phyloP scores from a whole-genome alignment of 768 basidiomycete genomes.

The Russula dissimulans region DNA sequence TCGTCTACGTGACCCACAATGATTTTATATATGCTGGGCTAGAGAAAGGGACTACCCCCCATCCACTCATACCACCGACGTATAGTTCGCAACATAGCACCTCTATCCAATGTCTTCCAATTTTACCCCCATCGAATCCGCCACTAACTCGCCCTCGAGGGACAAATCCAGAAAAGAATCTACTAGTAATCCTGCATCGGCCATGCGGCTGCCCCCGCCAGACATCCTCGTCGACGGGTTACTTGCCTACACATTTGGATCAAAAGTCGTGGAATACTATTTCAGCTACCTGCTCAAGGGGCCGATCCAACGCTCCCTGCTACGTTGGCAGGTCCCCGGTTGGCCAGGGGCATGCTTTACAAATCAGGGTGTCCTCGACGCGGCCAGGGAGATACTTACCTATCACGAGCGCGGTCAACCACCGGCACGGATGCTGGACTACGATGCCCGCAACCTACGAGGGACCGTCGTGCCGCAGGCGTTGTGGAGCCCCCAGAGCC shows the following conservation, averaged over 20 bases:
- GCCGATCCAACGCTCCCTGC: neutral
- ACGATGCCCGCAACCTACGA: neutral
- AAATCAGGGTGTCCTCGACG: neutral
- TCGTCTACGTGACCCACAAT: too few species aligned
- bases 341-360: slow-evolving; percentile 3
- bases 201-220: neutral
- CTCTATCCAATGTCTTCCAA: too few species aligned
- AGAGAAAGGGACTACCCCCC: neutral
- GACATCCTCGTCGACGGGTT: neutral
- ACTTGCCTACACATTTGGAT: neutral
- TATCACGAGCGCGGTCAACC: too few species aligned
- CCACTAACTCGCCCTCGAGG: too few species aligned
- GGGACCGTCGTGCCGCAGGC: neutral
- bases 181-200: too few species aligned
- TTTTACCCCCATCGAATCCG: too few species aligned
- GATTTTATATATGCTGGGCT: too few species aligned
- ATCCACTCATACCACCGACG: neutral
- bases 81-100: too few species aligned
- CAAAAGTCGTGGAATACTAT: neutral
- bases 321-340: neutral
- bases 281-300: neutral
- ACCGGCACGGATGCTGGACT: neutral
- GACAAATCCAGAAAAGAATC: too few species aligned
- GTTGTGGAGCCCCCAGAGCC: neutral
- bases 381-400: too few species aligned